A percentile compares a stretch with the other conserved stretches of the same genome.
Evolutionary conservation across 2,329 filamentous ascomycete species (phyloP).

Genomic region (Pseudocercospora macadamiae): DNA sequence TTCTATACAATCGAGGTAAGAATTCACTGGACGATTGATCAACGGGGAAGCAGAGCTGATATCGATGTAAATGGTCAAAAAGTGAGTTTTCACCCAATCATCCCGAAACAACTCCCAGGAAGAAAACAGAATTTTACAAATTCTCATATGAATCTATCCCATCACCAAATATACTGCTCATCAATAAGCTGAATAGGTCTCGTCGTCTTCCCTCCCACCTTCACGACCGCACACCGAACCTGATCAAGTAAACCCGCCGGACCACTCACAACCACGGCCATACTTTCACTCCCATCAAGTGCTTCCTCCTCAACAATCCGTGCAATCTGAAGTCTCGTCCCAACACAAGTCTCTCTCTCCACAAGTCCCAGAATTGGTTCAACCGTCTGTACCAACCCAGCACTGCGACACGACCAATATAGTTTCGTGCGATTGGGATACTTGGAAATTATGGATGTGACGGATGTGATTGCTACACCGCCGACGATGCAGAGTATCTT

Average conservation of each 20-base stretch:
- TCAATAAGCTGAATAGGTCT: not conserved
- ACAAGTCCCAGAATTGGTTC: not conserved
- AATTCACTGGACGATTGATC: no score
- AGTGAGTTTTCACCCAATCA: no score
- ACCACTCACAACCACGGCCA: not conserved
- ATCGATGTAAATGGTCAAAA: no score
- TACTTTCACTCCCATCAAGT: not conserved
- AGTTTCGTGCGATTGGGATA: not conserved
- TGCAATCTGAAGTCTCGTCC: not conserved
- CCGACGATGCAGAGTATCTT: constrained; percentile 49
- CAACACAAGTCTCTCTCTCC: not conserved
- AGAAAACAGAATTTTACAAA: no score
- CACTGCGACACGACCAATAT: not conserved
- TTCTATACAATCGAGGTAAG: no score
- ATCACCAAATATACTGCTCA: not conserved
- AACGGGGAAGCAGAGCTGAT: no score
- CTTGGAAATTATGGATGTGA: constrained; percentile 42
- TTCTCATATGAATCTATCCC: no score
- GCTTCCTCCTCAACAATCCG: not conserved
- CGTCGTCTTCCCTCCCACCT: not conserved
- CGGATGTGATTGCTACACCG: constrained; percentile 53
- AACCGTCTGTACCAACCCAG: not conserved
- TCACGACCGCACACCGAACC: not conserved
- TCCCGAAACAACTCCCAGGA: no score
- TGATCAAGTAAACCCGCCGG: not conserved